Conservation (phyloP, 202 grass and related monocot species). For the Eragrostis tef region DNA sequence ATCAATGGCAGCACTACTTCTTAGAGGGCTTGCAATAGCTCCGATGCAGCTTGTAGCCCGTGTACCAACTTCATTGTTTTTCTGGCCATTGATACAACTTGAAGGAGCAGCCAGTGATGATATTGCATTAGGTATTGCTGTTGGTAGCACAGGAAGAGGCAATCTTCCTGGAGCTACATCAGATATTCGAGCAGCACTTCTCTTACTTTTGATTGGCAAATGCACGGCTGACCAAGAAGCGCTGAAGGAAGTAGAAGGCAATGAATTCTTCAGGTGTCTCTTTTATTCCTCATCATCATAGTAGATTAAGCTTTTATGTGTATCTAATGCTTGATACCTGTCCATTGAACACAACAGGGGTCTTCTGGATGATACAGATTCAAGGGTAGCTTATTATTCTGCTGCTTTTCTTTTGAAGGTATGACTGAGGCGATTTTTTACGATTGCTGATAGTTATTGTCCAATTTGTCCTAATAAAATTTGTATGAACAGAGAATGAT, state of each 20-base stretch:
- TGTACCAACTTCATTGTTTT: constrained; percentile 95
- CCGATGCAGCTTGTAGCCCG: constrained; percentile 85
- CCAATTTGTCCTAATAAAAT: constrained; percentile 36
- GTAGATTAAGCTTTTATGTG: neutral
- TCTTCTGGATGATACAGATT: constrained; percentile 95
- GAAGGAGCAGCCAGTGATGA: constrained; percentile 95
- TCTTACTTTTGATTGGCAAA: constrained; percentile 97
- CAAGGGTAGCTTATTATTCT: constrained; percentile 98
- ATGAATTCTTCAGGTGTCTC: constrained; percentile 90
- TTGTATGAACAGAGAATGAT: constrained; percentile 86
- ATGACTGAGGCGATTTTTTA: constrained; percentile 41
- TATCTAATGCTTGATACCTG: constrained; percentile 35
- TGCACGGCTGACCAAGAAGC: constrained; percentile 92
- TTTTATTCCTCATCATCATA: constrained; percentile 33
- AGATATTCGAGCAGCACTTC: constrained; percentile 91
- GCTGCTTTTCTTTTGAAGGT: constrained; percentile 99
- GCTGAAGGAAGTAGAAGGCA: constrained; percentile 93
- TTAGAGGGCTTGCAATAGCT: constrained; percentile 83
- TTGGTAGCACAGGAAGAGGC: constrained; percentile 94
- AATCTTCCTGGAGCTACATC: constrained; percentile 97
- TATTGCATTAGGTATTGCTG: constrained; percentile 96
- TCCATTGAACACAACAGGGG: constrained; percentile 57
- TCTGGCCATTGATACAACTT: constrained; percentile 95
- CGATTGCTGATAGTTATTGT: constrained; percentile 39
- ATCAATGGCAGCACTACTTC: constrained; percentile 86